A percentile compares a stretch with the other conserved stretches of the same genome.
Evolutionary conservation across 1,284 basidiomycete genomes (phyloP).

Genomic region (Leccinum solheimii): DNA sequence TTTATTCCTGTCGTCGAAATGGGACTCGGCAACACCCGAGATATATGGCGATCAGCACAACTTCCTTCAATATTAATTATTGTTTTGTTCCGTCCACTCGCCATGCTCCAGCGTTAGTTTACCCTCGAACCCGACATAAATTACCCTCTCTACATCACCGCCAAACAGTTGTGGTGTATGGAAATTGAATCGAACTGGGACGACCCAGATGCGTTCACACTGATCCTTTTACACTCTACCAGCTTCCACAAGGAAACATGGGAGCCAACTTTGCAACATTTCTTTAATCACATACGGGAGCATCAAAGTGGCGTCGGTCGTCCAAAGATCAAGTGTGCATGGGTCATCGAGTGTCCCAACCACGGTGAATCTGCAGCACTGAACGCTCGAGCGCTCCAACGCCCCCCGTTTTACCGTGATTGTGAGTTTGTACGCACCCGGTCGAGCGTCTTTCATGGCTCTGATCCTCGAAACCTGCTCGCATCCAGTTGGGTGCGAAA

Average conservation of each 20-base stretch:
- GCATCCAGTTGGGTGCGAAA: constrained; percentile 55
- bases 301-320: constrained; percentile 20
- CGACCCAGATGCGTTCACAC: constrained; percentile 45
- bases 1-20: not conserved
- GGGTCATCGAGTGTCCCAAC: constrained; percentile 55
- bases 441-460: not conserved
- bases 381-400: constrained; percentile 42
- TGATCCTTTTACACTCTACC: constrained; percentile 60
- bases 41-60: too few relatives aligned
- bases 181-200: constrained; percentile 36
- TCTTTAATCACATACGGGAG: constrained; percentile 21
- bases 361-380: constrained; percentile 48
- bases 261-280: constrained; percentile 49
- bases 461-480: not conserved
- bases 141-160: constrained; percentile 53
- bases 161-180: constrained; percentile 55
- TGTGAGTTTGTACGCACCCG: constrained; percentile 37
- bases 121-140: constrained; percentile 29
- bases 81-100: not conserved
- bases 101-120: constrained; percentile 27
- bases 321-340: constrained; percentile 48
- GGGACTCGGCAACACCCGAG: not conserved
- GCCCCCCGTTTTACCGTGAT: constrained; percentile 42
- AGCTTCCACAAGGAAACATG: constrained; percentile 70
- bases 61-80: not conserved